Evolutionary conservation across 441 rosid genomes (phyloP).

Genomic region (Gossypium davidsonii): DNA sequence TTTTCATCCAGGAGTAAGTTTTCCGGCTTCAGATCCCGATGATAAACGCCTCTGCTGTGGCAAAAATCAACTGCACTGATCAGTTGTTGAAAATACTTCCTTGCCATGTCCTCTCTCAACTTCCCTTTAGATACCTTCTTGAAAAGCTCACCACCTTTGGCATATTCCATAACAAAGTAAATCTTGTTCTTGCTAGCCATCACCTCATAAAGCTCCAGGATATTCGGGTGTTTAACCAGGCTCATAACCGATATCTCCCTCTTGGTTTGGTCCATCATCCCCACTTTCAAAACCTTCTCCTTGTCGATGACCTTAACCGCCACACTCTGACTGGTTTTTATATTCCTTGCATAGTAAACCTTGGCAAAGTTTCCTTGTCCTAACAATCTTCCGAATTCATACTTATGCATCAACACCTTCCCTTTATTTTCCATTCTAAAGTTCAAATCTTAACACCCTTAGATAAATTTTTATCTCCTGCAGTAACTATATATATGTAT

Average conservation of each 20-base stretch:
- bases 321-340: slow-evolving; percentile 45
- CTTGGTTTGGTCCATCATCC: slow-evolving; percentile 77
- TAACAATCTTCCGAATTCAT: slow-evolving; percentile 66
- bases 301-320: slow-evolving; percentile 83
- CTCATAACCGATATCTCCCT: slow-evolving; percentile 84
- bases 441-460: slow-evolving; percentile 8
- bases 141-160: slow-evolving; percentile 83
- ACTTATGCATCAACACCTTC: slow-evolving; percentile 57
- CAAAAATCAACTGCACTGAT: slow-evolving; percentile 77
- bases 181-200: slow-evolving; percentile 86
- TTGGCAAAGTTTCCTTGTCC: slow-evolving; percentile 87
- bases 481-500: not conserved
- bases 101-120: slow-evolving; percentile 53
- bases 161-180: slow-evolving; percentile 80
- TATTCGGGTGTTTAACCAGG: slow-evolving; percentile 62
- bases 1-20: slow-evolving; percentile 75
- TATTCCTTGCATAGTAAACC: slow-evolving; percentile 64
- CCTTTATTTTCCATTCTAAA: slow-evolving; percentile 58
- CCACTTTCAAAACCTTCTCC: slow-evolving; percentile 56
- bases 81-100: slow-evolving; percentile 76
- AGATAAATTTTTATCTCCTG: slow-evolving; percentile 9
- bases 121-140: slow-evolving; percentile 66
- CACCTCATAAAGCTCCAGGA: slow-evolving; percentile 79
- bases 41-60: slow-evolving; percentile 80
- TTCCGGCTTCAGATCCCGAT: slow-evolving; percentile 84